These are phyloP conservation scores for Cardamine occulta DNA, from an alignment of 345 rosid genomes.

Conservation along the genomic window DNA sequence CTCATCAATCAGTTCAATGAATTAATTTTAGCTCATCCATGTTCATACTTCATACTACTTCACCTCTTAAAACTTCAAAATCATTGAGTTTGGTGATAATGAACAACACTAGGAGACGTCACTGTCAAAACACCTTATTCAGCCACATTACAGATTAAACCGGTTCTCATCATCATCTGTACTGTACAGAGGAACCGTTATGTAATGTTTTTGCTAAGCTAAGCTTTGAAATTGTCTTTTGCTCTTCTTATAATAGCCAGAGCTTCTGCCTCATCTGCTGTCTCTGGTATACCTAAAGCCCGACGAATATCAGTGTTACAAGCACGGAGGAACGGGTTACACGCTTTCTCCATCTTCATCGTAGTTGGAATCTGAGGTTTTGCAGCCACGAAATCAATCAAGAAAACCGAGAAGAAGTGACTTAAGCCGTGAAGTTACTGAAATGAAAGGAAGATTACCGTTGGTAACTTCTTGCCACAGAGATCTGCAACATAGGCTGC, in stretches of 20 bases:
- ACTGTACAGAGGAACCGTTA: slow-evolving; percentile 5
- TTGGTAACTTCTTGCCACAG: slow-evolving; percentile 75
- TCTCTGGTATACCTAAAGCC: slow-evolving; percentile 53
- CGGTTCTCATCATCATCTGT: neutral
- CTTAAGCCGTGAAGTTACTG: neutral
- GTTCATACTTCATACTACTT: neutral
- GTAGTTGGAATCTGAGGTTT: slow-evolving; percentile 68
- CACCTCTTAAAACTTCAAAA: neutral
- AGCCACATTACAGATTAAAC: slow-evolving; percentile 15
- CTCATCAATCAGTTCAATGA: neutral
- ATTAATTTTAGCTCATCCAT: no score
- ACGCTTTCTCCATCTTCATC: slow-evolving; percentile 77
- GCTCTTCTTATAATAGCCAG: slow-evolving; percentile 66
- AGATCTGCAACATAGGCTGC: slow-evolving; percentile 74
- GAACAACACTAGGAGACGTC: neutral
- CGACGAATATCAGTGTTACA: slow-evolving; percentile 67
- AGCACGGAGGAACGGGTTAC: slow-evolving; percentile 88
- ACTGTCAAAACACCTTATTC: neutral
- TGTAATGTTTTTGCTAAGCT: slow-evolving; percentile 21
- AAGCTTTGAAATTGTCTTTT: slow-evolving; percentile 69
- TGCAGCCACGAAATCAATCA: neutral
- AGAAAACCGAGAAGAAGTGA: slow-evolving; percentile 7
- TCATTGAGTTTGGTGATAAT: neutral
- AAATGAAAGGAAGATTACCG: slow-evolving; percentile 48
- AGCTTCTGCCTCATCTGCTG: slow-evolving; percentile 73